phyloP scores from a whole-genome alignment of 108 stramenopile genomes.

The Schizochytrium sp. region DNA sequence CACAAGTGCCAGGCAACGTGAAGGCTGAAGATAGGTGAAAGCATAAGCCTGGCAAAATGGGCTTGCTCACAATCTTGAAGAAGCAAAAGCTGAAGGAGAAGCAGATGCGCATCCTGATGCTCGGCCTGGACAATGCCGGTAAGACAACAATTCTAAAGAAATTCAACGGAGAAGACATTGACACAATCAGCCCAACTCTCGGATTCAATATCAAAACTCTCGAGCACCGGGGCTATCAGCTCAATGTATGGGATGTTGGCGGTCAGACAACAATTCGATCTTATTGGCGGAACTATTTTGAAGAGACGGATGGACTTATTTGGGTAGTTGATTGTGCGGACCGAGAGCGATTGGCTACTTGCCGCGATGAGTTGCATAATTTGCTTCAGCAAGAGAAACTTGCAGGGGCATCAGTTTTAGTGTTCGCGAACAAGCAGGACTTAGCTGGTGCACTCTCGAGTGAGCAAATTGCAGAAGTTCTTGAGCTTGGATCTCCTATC shows the following conservation, averaged over 20 bases:
- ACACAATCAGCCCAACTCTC: slow-evolving; percentile 92
- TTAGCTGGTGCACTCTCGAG: slow-evolving; percentile 84
- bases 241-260: slow-evolving; percentile 95
- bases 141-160: slow-evolving; percentile 91
- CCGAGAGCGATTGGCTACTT: slow-evolving; percentile 83
- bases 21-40: too few relatives aligned
- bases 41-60: slow-evolving; percentile 52
- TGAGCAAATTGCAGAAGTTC: slow-evolving; percentile 82
- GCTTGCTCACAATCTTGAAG: slow-evolving; percentile 71
- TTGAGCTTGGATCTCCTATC: slow-evolving; percentile 83
- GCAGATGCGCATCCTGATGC: slow-evolving; percentile 93
- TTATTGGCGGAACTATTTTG: slow-evolving; percentile 99
- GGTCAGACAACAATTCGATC: slow-evolving; percentile 98
- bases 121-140: slow-evolving; percentile 96
- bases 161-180: slow-evolving; percentile 92
- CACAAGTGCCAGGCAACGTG: too few relatives aligned
- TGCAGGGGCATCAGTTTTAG: slow-evolving; percentile 93
- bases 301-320: slow-evolving; percentile 95
- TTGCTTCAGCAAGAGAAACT: slow-evolving; percentile 94
- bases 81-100: slow-evolving; percentile 97
- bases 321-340: slow-evolving; percentile 98
- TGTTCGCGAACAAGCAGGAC: slow-evolving; percentile 99
- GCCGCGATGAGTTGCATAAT: slow-evolving; percentile 83
- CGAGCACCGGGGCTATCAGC: slow-evolving; percentile 77
- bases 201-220: slow-evolving; percentile 98